These are phyloP conservation scores for Mucor lusitanicus DNA, from an alignment of 371 early-diverging fungal genomes.

Conservation along the genomic window DNA sequence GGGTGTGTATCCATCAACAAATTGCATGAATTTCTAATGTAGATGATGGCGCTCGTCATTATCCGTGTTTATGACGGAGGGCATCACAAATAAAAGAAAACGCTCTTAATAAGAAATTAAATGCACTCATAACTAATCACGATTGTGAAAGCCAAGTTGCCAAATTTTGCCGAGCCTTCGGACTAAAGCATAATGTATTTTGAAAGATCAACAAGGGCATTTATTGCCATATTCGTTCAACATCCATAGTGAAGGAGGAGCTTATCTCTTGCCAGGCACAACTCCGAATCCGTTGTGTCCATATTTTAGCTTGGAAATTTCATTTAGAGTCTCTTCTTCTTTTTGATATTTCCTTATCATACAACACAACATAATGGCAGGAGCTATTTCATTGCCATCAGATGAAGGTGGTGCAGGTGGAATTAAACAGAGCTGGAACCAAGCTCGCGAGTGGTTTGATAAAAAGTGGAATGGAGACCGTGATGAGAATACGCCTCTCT, in stretches of 20 bases:
- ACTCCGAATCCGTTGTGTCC: neutral
- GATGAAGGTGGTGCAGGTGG: neutral
- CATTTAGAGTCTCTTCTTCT: neutral
- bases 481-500: slow-evolving; percentile 36
- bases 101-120: neutral
- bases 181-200: neutral
- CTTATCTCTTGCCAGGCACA: neutral
- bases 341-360: neutral
- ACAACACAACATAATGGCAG: neutral
- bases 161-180: neutral
- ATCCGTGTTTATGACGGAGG: neutral
- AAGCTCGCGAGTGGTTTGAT: slow-evolving; percentile 46
- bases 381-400: slow-evolving; percentile 10
- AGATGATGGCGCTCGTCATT: neutral
- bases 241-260: neutral
- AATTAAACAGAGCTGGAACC: neutral
- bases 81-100: neutral
- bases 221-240: neutral
- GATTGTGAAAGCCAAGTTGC: neutral
- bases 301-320: neutral
- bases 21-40: neutral
- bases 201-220: neutral
- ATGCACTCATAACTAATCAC: neutral
- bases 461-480: slow-evolving; percentile 57
- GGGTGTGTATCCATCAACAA: neutral